Base-by-base conservation (phyloP, 805 yeast genomes). In the Geotrichum ghanense region DNA sequence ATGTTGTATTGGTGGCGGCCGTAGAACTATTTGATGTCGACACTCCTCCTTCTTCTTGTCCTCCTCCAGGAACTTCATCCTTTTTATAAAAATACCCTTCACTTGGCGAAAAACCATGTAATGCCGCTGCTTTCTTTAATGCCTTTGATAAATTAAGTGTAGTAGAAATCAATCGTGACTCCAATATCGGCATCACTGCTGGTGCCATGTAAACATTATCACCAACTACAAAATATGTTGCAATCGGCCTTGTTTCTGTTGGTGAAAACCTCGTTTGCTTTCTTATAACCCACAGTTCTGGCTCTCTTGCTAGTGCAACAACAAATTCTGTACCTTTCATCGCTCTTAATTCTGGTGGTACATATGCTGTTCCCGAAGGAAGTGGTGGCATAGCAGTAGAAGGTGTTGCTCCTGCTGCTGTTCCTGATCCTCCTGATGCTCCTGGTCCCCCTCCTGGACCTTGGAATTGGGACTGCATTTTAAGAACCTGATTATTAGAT, bases 161-260 rank as follows among this genome's bases (percentile, higher is more conserved):
- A 2, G 79, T 68, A 39, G 81, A 71, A 52, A 80, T 64, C 26
- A 87, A 63, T 50, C 97, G 67, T 27, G 89, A 79, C 17, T 84
- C 75, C 4, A 90, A 68, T 2, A 89, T 74, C 34, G 83, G 79
- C 57, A 79, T 78, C 0, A 85, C 72, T 16, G 77, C 68, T 0
- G 97, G 97, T 0, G 96, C 82, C 78, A 85, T 90, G 64, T 88
- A 92, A 1, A 92, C 82, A 58, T 86, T 88, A 17, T 95, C 94
- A 3, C 96, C 95, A 37, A 88, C 78, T 42, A 90, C 81, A 62
- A 85, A 90, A 64, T 84, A 90, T 53, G 87, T 94, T 23, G 85
- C 78, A 9, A 85, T 56, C 0, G 81, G 70, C 21, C 70, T 64
- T 2, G 74, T 73, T 26, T 71, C 74, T 10, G 68, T 68, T 4